Evolutionary conservation across 2,329 filamentous ascomycete species (phyloP), one percentile per base, ranked within the genome.

Genomic region (Colletotrichum tofieldiae): DNA sequence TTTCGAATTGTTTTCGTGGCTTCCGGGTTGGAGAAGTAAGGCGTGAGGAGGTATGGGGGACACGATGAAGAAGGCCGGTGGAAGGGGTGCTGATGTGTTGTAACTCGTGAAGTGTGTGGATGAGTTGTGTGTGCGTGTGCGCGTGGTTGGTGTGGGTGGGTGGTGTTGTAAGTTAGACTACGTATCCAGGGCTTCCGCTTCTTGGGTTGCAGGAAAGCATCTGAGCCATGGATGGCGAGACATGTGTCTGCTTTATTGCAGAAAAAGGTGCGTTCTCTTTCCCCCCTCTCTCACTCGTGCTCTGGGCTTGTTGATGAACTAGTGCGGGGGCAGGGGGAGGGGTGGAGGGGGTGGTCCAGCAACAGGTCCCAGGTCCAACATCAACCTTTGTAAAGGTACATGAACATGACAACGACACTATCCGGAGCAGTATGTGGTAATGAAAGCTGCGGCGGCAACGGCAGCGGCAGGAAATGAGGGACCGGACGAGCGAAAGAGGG

Each of bases 161-260:
- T 80, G 81, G 79, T 82, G 80, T 82, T 80, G 78, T 81, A 83
- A 79, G 80, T 82, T 78, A 83, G 81, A 82, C 83, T 84, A 85
- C 85, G 84, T 85, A 83, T 83, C 84, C 82, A 81, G 81, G 82
- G 78, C 81, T 72, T 62, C 79, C 80, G 77, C 59, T 63, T 64
- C 65, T 64, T 52, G 61, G 61, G 62, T 69, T 86, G 84, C 84
- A 85, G 82, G 84, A 84, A 81, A 83, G 37, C 54, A 55, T 81
- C 83, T 81, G 83, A 85, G 85, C 84, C 85, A 87, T 85, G 85
- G 84, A 86, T 83, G 83, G 86, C 86, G 86, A 89, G 85, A 87
- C 86, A 88, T 87, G 87, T 88, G 87, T 71, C 67, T 90, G 86
- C 85, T 91, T 90, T 91, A 90, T 90, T 90, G 87, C 86, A 87